A percentile compares a stretch with the other conserved stretches of the same genome.
Conservation (phyloP, 352 stramenopile species). For the Globisporangium polare region DNA sequence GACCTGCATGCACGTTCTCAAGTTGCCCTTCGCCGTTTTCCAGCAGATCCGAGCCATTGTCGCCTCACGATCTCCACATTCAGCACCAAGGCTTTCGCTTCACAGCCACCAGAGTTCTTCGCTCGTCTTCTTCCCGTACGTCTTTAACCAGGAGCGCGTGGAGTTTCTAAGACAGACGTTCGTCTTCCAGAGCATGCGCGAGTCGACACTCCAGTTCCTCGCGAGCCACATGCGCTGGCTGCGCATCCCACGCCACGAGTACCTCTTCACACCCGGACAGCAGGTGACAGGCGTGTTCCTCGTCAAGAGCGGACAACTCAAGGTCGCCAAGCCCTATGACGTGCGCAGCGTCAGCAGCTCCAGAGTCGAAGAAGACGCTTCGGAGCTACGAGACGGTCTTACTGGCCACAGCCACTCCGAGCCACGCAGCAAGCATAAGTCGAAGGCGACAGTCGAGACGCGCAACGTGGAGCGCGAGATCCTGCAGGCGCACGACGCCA, state of each 20-base stretch:
- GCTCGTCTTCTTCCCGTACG: conserved; percentile 19
- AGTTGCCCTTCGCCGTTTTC: conserved; percentile 27
- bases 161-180: conserved; percentile 2
- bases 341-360: not conserved
- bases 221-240: not conserved
- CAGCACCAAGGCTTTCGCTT: not conserved
- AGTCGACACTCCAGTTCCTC: not conserved
- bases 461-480: not conserved
- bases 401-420: not conserved
- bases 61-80: not conserved
- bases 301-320: conserved; percentile 3
- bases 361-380: not conserved
- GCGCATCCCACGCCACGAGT: not conserved
- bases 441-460: conserved; percentile 1
- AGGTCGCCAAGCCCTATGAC: not conserved
- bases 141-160: not conserved
- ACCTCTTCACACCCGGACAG: conserved; percentile 2
- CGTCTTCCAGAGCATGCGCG: conserved; percentile 1
- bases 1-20: conserved; percentile 31
- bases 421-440: not conserved
- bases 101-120: not conserved
- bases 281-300: not conserved
- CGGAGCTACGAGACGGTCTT: not conserved
- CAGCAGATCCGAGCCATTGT: conserved; percentile 25
- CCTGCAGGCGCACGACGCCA: not conserved